A percentile compares a stretch with the other conserved stretches of the same genome.
Conservation (phyloP, 208 protist species). For the Wallacemonas sp. region DNA sequence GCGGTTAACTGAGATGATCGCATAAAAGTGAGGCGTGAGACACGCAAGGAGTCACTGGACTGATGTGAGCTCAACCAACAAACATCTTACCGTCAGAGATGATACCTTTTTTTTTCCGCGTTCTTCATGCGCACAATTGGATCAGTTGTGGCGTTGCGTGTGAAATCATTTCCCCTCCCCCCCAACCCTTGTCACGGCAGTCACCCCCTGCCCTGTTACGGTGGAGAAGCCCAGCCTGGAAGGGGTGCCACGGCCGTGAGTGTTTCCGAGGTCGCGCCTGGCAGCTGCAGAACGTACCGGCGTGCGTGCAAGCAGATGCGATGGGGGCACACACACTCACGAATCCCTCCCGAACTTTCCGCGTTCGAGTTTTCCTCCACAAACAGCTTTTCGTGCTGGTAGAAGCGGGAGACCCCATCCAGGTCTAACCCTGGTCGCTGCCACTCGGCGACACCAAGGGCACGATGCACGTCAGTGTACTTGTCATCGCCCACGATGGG, state of each 20-base stretch:
- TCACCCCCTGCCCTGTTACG: too few species aligned
- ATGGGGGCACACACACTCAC: conserved; percentile 46
- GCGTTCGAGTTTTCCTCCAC: not conserved
- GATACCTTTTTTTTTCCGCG: too few species aligned
- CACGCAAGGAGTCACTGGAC: too few species aligned
- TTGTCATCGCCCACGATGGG: conserved; percentile 84
- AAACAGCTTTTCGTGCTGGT: conserved; percentile 12
- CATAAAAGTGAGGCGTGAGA: too few species aligned
- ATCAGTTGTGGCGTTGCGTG: not conserved
- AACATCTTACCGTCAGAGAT: too few species aligned
- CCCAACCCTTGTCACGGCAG: not conserved
- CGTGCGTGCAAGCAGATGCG: conserved; percentile 71
- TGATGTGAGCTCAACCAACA: too few species aligned
- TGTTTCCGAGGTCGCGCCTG: conserved; percentile 12
- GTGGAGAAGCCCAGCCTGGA: conserved; percentile 30
- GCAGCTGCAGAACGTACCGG: conserved; percentile 43
- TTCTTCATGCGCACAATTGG: too few species aligned
- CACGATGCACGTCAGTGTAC: conserved; percentile 44
- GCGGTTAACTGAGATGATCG: too few species aligned
- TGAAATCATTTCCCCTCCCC: not conserved
- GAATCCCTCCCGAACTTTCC: not conserved
- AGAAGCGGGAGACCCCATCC: conserved; percentile 12
- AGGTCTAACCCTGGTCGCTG: conserved; percentile 4
- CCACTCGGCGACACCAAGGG: not conserved
- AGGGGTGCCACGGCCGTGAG: conserved; percentile 20